A percentile compares a stretch with the other conserved stretches of the same genome.
Evolutionary conservation across 1,284 basidiomycete species (phyloP).

Genomic region (Coriolopsis trogii): DNA sequence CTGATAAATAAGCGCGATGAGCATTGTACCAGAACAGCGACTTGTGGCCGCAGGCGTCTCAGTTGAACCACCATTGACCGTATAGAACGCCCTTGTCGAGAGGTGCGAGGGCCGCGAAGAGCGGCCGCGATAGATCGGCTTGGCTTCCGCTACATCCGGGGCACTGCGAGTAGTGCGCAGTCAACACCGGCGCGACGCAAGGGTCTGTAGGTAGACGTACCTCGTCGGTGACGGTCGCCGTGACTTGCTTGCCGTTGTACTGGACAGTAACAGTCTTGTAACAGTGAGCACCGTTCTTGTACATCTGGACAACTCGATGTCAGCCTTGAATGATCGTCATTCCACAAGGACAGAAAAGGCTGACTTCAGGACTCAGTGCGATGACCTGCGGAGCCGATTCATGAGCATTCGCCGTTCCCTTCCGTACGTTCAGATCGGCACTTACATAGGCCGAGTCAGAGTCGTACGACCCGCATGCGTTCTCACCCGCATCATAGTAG

Average conservation of each 20-base stretch:
- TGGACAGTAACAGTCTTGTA: constrained; percentile 23
- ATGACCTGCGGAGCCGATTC: constrained; percentile 35
- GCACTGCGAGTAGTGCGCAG: constrained; percentile 12
- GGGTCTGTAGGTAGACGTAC: background rate
- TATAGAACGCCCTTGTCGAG: constrained; percentile 31
- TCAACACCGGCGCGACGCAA: constrained; percentile 28
- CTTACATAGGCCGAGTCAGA: constrained; percentile 38
- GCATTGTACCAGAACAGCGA: background rate
- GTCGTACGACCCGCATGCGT: constrained; percentile 42
- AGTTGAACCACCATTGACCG: constrained; percentile 30
- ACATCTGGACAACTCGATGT: constrained; percentile 19
- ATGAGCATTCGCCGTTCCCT: background rate
- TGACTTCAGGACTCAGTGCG: constrained; percentile 40
- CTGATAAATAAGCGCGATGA: background rate
- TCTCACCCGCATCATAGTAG: constrained; percentile 38
- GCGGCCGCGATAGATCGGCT: constrained; percentile 20
- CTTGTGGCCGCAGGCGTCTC: too few relatives aligned
- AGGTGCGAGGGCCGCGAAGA: constrained; percentile 27
- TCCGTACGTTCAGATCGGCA: constrained; percentile 2
- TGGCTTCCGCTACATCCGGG: constrained; percentile 16
- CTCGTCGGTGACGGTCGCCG: constrained; percentile 24
- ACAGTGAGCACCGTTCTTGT: constrained; percentile 25
- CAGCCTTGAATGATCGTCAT: background rate
- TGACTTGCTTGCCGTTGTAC: constrained; percentile 26
- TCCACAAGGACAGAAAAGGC: constrained; percentile 4